phyloP scores from a whole-genome alignment of 2,329 filamentous ascomycete species.

The Emmonsiellopsis sp. region DNA sequence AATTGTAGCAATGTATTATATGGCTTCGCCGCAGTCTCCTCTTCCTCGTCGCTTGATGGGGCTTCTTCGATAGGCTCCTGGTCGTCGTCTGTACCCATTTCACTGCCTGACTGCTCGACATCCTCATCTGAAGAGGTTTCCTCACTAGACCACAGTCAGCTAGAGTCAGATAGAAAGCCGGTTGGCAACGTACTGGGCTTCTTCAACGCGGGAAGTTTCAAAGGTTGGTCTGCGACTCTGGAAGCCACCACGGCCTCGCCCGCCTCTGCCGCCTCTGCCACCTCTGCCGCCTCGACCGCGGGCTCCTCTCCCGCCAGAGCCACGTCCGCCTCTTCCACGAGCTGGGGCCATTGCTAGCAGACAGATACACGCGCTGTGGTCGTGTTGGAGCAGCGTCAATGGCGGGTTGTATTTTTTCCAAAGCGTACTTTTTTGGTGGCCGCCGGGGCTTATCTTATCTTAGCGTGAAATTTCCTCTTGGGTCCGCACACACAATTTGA shows the following conservation, averaged over 20 bases:
- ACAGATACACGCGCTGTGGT: not conserved
- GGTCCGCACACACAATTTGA: conserved; percentile 31
- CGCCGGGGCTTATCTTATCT: conserved; percentile 34
- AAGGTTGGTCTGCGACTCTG: conserved; percentile 5
- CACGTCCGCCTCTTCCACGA: conserved; percentile 11
- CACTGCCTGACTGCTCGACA: not conserved
- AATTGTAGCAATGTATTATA: conserved; percentile 51
- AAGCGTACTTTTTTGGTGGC: conserved; percentile 8
- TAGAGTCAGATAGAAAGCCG: not conserved
- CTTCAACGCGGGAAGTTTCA: conserved; percentile 2
- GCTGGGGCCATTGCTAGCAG: conserved; percentile 20
- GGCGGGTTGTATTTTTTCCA: conserved; percentile 12
- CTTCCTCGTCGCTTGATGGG: conserved; percentile 31
- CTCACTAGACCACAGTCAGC: not conserved
- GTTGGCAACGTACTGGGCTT: not conserved
- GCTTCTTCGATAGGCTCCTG: conserved; percentile 5
- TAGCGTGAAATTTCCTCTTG: conserved; percentile 35
- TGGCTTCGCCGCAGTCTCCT: conserved; percentile 30
- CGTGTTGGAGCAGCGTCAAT: not conserved
- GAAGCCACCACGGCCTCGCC: conserved; percentile 18
- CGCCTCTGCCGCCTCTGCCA: conserved; percentile 21
- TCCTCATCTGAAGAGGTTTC: not conserved
- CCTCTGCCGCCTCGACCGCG: conserved; percentile 14
- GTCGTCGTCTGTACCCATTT: not conserved
- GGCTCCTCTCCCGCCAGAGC: not conserved